Conservation (phyloP, 257 asterid genomes). For the Petrea volubilis region DNA sequence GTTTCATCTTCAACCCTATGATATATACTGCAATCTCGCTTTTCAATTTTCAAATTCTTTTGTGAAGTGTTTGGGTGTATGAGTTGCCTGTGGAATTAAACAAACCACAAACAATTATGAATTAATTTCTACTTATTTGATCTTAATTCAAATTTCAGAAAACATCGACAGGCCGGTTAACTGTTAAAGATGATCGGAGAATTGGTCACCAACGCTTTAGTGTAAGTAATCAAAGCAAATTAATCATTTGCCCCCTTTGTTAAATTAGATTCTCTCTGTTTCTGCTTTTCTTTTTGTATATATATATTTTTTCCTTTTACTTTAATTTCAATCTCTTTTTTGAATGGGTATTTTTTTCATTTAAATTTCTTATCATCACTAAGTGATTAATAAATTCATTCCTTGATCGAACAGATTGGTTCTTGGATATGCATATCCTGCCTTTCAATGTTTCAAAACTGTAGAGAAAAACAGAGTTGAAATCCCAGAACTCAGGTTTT, state of each 20-base stretch:
- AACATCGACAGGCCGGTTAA: conserved; percentile 8
- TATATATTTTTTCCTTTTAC: background rate
- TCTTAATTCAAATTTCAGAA: too few relatives aligned
- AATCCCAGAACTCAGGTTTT: conserved; percentile 71
- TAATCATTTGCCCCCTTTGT: background rate
- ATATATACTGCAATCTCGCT: conserved; percentile 5
- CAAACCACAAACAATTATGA: conserved; percentile 1
- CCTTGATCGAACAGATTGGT: conserved; percentile 50
- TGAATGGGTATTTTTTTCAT: background rate
- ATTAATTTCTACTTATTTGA: background rate
- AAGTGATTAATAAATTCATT: background rate
- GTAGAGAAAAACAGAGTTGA: conserved; percentile 77
- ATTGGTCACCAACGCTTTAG: conserved; percentile 53
- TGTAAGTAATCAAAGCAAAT: conserved; percentile 42
- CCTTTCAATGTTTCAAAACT: conserved; percentile 81
- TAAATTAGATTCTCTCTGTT: conserved; percentile 33
- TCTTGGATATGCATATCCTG: conserved; percentile 92
- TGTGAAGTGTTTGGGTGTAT: background rate
- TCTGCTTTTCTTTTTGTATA: conserved; percentile 13
- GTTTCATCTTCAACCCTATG: conserved; percentile 16
- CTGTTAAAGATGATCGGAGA: conserved; percentile 67
- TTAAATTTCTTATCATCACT: background rate
- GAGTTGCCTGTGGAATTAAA: conserved; percentile 14
- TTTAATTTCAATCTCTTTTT: background rate
- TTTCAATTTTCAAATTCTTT: background rate